These are phyloP conservation scores for Primulina eburnea DNA, from an alignment of 257 asterid species.

Conservation along the genomic window DNA sequence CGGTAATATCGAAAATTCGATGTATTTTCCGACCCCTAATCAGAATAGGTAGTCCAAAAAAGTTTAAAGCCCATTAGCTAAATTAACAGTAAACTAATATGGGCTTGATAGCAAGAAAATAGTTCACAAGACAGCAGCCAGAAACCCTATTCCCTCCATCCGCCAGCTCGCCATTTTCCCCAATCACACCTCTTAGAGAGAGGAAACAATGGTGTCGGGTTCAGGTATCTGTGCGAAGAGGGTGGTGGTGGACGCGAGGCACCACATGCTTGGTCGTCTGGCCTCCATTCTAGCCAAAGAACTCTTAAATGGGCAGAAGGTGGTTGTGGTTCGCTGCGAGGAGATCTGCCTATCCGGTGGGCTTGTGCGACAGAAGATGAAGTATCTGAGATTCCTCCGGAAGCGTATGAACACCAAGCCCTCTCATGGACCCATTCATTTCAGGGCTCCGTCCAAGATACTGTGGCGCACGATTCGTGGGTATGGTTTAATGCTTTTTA, in stretches of 20 bases:
- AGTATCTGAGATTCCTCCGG: conserved; percentile 48
- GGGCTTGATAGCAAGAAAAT: too few relatives aligned
- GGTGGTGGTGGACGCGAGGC: conserved; percentile 51
- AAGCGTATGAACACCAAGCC: conserved; percentile 66
- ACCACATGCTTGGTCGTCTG: conserved; percentile 49
- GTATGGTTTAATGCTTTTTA: conserved; percentile 16
- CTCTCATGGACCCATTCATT: conserved; percentile 59
- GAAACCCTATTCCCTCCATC: too few relatives aligned
- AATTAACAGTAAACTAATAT: too few relatives aligned
- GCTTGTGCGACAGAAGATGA: conserved; percentile 54
- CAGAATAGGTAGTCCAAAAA: too few relatives aligned
- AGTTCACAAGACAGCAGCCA: too few relatives aligned
- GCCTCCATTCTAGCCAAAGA: conserved; percentile 53
- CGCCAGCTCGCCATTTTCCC: too few relatives aligned
- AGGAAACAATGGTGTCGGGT: conserved; percentile 45
- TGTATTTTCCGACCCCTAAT: too few relatives aligned
- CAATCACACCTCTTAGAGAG: background rate
- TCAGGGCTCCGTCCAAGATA: conserved; percentile 57
- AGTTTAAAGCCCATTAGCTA: too few relatives aligned
- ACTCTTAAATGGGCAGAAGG: conserved; percentile 45
- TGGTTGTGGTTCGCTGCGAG: conserved; percentile 47
- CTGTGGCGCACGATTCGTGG: conserved; percentile 63
- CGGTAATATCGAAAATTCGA: too few relatives aligned
- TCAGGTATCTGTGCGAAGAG: conserved; percentile 48
- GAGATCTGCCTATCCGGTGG: conserved; percentile 57